A percentile compares a stretch with the other conserved stretches of the same genome.
Conservation (phyloP, 352 stramenopile genomes). For the Globisporangium spinosum region DNA sequence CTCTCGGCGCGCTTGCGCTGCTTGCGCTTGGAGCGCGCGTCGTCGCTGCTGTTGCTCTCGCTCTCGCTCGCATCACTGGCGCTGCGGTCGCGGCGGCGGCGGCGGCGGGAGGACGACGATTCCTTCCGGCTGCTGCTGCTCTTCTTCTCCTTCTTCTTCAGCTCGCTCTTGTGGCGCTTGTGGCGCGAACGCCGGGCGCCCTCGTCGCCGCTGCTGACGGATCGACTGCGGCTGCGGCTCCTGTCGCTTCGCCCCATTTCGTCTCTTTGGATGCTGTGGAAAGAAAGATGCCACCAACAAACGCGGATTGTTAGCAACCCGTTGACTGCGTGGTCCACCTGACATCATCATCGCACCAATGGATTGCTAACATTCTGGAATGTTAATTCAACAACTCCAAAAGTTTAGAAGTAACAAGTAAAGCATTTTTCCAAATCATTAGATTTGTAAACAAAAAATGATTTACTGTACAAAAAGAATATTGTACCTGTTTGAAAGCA, state of each 20-base stretch:
- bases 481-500: too few species aligned
- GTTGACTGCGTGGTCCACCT: too few species aligned
- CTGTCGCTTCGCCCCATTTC: conserved; percentile 13
- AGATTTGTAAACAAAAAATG: too few species aligned
- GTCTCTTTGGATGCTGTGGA: background rate
- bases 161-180: conserved; percentile 9
- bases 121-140: background rate
- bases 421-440: too few species aligned
- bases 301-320: too few species aligned
- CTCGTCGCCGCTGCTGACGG: conserved; percentile 5
- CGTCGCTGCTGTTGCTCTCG: conserved; percentile 16
- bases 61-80: conserved; percentile 2
- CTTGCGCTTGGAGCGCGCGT: conserved; percentile 48
- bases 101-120: background rate
- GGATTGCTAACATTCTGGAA: too few species aligned
- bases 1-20: conserved; percentile 72
- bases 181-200: background rate
- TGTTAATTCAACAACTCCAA: too few species aligned
- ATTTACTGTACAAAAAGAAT: too few species aligned
- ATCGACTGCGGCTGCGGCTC: conserved; percentile 9
- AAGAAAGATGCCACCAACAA: background rate
- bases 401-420: too few species aligned
- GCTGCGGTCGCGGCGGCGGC: background rate
- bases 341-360: too few species aligned
- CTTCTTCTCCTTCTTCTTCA: background rate